Conservation (phyloP, 257 asterid species). For the Przewalskia tangutica region DNA sequence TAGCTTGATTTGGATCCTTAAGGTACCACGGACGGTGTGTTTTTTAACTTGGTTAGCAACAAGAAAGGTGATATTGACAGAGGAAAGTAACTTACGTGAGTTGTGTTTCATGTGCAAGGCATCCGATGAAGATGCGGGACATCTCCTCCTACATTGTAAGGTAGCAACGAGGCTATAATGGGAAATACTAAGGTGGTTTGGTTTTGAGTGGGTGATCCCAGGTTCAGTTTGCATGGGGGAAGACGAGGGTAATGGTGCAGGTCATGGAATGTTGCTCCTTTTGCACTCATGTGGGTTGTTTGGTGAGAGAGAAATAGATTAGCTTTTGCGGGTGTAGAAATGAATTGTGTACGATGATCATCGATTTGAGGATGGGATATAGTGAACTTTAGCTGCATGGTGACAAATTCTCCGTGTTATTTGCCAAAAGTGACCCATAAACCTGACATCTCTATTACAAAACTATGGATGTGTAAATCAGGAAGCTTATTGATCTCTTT, state of each 20-base stretch:
- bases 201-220: background rate
- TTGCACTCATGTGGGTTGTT: background rate
- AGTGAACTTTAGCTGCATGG: too few relatives aligned
- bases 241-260: background rate
- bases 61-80: background rate
- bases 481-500: too few relatives aligned
- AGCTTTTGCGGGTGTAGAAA: background rate
- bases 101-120: background rate
- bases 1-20: background rate
- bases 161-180: background rate
- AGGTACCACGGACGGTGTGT: background rate
- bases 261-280: background rate
- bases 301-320: background rate
- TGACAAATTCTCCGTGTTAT: too few relatives aligned
- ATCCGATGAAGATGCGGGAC: background rate
- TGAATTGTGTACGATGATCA: background rate
- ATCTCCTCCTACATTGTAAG: background rate
- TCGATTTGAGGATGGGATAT: too few relatives aligned
- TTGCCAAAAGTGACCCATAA: too few relatives aligned
- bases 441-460: too few relatives aligned
- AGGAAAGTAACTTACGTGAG: background rate
- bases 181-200: background rate
- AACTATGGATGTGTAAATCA: too few relatives aligned
- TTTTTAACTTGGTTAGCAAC: background rate
- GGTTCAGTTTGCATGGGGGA: too few relatives aligned